Evolutionary conservation across 148 eudicot genomes (phyloP).

Genomic region (Gaultheria prostrata): DNA sequence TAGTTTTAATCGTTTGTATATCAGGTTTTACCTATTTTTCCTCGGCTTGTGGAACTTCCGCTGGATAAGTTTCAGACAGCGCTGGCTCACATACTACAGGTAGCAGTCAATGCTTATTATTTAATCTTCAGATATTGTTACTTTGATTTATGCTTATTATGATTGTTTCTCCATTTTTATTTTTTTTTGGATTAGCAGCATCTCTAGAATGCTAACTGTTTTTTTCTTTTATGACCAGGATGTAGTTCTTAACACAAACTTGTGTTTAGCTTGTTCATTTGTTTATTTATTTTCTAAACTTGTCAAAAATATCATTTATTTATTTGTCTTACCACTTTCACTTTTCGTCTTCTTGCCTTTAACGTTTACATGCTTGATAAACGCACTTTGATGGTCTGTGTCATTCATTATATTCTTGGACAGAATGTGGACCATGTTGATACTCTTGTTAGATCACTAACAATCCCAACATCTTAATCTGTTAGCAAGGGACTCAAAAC

Average conservation of each 20-base stretch:
- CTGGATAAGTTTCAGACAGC: slow-evolving; percentile 88
- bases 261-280: background rate
- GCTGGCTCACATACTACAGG: slow-evolving; percentile 92
- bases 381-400: background rate
- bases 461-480: background rate
- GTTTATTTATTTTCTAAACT: too few species aligned
- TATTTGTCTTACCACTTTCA: background rate
- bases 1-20: slow-evolving; percentile 16
- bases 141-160: background rate
- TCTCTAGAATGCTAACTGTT: background rate
- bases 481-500: background rate
- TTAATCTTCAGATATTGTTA: background rate
- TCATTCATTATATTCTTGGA: background rate
- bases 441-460: background rate
- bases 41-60: slow-evolving; percentile 86
- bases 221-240: background rate
- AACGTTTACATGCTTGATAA: background rate
- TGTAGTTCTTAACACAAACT: background rate
- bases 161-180: background rate
- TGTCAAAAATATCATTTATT: too few species aligned
- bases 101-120: slow-evolving; percentile 15
- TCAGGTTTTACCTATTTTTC: slow-evolving; percentile 94
- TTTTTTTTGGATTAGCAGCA: background rate
- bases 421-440: background rate
- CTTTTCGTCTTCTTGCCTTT: background rate